Conservation (phyloP, 75 land plant species). For the Selaginella moellendorffii region DNA sequence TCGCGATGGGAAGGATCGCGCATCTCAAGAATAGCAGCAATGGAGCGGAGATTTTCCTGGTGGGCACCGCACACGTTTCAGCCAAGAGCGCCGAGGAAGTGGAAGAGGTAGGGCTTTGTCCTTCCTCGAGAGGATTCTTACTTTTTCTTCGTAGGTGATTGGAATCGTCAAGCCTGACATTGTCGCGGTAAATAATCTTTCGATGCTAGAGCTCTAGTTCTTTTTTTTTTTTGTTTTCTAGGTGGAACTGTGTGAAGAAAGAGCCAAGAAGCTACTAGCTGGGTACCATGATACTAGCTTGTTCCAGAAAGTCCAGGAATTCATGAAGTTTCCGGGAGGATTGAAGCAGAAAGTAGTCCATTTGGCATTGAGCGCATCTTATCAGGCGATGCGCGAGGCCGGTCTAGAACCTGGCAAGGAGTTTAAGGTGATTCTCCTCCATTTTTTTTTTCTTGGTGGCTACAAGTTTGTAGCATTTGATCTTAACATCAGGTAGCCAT, state of each 20-base stretch:
- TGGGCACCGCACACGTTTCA: slow-evolving; percentile 30
- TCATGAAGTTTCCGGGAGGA: slow-evolving; percentile 17
- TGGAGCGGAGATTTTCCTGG: slow-evolving; percentile 28
- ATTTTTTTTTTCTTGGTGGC: no score
- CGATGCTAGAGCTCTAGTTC: not conserved
- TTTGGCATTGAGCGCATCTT: slow-evolving; percentile 1
- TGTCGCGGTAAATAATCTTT: slow-evolving; percentile 20
- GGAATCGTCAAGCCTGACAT: slow-evolving; percentile 18
- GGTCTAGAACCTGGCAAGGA: slow-evolving; percentile 34
- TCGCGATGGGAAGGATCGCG: slow-evolving; percentile 12
- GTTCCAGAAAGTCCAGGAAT: slow-evolving; percentile 18
- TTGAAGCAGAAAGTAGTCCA: not conserved
- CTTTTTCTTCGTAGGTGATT: slow-evolving; percentile 23
- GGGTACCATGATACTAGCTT: not conserved
- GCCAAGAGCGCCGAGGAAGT: slow-evolving; percentile 24
- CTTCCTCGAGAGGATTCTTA: no score
- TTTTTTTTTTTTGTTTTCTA: not conserved
- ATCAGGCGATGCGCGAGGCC: slow-evolving; percentile 16
- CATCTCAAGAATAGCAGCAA: slow-evolving; percentile 17
- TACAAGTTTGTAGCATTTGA: no score
- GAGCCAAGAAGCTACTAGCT: slow-evolving; percentile 14
- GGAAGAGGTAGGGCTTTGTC: slow-evolving; percentile 10
- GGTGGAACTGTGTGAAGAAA: slow-evolving; percentile 27
- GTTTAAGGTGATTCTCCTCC: slow-evolving; percentile 23
- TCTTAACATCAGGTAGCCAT: slow-evolving; percentile 24